Percentiles rank a stretch among this genome's conserved stretches.
phyloP scores from a whole-genome alignment of 306 rosid genomes.

The Corylus heterophylla region DNA sequence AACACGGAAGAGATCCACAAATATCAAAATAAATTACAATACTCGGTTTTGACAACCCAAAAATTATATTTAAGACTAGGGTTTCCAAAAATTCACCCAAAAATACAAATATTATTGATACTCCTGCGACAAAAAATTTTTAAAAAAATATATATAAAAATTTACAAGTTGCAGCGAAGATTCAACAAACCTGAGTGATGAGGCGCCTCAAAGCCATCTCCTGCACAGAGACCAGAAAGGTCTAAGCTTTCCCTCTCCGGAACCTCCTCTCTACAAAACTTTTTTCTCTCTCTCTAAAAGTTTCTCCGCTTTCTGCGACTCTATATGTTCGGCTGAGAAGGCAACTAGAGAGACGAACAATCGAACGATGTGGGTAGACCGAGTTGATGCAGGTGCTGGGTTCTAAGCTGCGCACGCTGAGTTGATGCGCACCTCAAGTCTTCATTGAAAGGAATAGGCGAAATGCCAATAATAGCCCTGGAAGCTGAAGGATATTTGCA shows the following conservation, averaged over 20 bases:
- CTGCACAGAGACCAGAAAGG: conserved; percentile 15
- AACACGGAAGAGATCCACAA: background rate
- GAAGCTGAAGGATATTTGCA: background rate
- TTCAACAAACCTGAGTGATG: conserved; percentile 57
- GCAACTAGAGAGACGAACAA: conserved; percentile 3
- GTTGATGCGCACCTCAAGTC: background rate
- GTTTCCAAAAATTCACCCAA: conserved; percentile 29
- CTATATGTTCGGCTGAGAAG: conserved; percentile 7
- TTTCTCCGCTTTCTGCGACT: background rate
- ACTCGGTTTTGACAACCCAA: background rate
- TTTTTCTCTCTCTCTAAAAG: background rate
- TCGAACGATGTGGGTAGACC: background rate
- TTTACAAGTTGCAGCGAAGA: background rate
- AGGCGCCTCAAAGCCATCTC: conserved; percentile 69
- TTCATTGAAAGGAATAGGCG: background rate
- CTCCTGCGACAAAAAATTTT: background rate
- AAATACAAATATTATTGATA: background rate
- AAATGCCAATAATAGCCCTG: conserved; percentile 29
- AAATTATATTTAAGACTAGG: conserved; percentile 27
- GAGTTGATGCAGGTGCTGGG: conserved; percentile 6
- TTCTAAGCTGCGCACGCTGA: conserved; percentile 12
- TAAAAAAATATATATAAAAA: background rate
- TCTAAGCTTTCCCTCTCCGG: background rate
- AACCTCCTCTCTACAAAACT: background rate
- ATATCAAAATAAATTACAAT: background rate